phyloP scores from a whole-genome alignment of 106 monocot species.

The Dioscorea alata region DNA sequence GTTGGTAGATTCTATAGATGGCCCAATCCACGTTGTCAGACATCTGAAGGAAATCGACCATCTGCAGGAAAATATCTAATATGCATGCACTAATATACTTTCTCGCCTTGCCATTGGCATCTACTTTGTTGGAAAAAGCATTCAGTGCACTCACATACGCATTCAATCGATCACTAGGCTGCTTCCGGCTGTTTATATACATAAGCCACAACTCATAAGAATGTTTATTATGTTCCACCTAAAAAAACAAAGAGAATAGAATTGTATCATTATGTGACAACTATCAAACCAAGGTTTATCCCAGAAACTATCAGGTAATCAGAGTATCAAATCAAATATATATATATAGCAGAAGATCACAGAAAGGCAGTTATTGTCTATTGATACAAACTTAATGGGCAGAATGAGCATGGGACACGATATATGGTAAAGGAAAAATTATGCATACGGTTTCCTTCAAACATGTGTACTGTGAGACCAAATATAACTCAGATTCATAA shows the following conservation, averaged over 20 bases:
- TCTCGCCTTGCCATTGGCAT: conserved; percentile 12
- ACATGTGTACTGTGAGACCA: no score
- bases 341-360: no score
- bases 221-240: conserved; percentile 67
- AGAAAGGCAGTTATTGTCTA: no score
- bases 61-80: conserved; percentile 85
- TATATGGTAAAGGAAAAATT: no score
- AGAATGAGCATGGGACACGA: no score
- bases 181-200: conserved; percentile 79
- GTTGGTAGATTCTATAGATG: conserved; percentile 28
- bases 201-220: conserved; percentile 96
- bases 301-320: no score
- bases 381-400: no score
- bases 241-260: conserved; percentile 13
- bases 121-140: conserved; percentile 28
- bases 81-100: conserved; percentile 57
- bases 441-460: no score
- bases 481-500: no score
- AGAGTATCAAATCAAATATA: no score
- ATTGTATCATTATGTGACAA: conserved; percentile 1
- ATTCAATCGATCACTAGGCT: conserved; percentile 38
- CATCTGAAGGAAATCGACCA: conserved; percentile 78
- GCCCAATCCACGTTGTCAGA: conserved; percentile 50
- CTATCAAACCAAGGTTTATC: no score
- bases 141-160: conserved; percentile 66